Base-by-base conservation (phyloP, 768 basidiomycete genomes). In the Dictyophora rubrovolvata region DNA sequence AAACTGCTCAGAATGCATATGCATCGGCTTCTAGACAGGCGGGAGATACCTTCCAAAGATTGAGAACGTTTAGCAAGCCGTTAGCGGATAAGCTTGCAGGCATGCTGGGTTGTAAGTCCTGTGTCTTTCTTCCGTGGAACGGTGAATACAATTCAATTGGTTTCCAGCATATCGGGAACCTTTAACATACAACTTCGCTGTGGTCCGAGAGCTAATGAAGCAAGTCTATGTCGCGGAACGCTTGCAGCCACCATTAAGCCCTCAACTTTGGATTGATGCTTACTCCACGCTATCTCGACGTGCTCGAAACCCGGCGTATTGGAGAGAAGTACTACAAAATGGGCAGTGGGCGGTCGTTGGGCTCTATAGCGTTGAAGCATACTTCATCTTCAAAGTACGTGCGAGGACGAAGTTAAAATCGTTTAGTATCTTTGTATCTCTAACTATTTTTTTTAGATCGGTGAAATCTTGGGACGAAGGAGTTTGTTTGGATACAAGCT, bases 391-490 rank as follows among this genome's bases (percentile, higher is more conserved):
- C 79, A 89, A 89, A 77, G 88, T 86, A 62, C 35, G 81, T 70
- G 7, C 28, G 36, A 23, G 48, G 17, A 5, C 28, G 36, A 23
- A 46, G 17, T 47, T 12, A 12, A 50, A 35, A 23, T 34, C 17
- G 42, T 47, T 20, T 18, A 59, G n/a, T 58, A 50, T 12, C 56
- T 54, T 36, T 20, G 16, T 55, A 46, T 9, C 51, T n/a, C 36
- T 18, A 18, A 28, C 23, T 63, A 10, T 16, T 21, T 35, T 48
- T 35, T 56, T 48, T 57, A 90, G 85, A 82, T 94, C 73, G 92
- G 92, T 57, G 92, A 94, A 73, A 93, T 93, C 59, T 65, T 93
- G 61, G 89, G 89, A 9, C 78, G 90, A 63, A 81, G 89, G 72
- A 82, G 81, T 70, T 68, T 92, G 42, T 76, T 93, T 65, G 91